Base-by-base conservation (phyloP, 768 basidiomycete genomes). In the Cystofilobasidium capitatum region DNA sequence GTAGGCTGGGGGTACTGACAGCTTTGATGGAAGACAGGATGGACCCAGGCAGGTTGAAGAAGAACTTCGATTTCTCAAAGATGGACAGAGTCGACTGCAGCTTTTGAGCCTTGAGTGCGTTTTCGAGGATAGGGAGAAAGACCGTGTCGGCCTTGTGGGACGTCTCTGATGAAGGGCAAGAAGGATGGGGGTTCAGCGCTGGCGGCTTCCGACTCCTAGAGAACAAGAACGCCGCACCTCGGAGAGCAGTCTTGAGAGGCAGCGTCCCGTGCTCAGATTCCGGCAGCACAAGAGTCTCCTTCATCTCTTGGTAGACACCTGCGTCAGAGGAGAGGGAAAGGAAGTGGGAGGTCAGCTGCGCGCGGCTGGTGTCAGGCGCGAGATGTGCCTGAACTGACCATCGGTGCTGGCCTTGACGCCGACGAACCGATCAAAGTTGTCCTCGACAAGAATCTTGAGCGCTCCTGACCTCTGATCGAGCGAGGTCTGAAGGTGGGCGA, bases 401-500 rank as follows among this genome's bases (percentile, higher is more conserved):
- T 94, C 93, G n/a, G 89, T 94, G 12, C 88, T 89, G 12, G 90
- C 89, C 74, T 99, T 99, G 65, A 99, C 94, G 3, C 90, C 89
- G 22, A 98, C 94, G 73, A 98, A 99, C 16, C 91, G 83, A 78
- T 98, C 93, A 77, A 98, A 97, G 77, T 98, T 96, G 72, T 97
- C 91, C 76, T 97, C 93, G 13, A 99, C 96, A 37, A 99, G 82
- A 26, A 93, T 84, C 45, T 92, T 82, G 65, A 98, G 86, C n/a
- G 93, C 96, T 71, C 93, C 89, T 1, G 91, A 93, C 51, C 93
- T 85, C 1, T 87, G 83, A 73, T 98, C 93, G 66, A 98, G 86
- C 16, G 89, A 87, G 10, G 83, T 79, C 70, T 84, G 83, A 58
- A 97, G 81, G 69, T 86, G 84, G 0, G 82, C 75, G 33, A 91